Evolutionary conservation across 23 red algal genomes (phyloP), one percentile per base, ranked within the genome.

Genomic region (Agarophyton chilense): DNA sequence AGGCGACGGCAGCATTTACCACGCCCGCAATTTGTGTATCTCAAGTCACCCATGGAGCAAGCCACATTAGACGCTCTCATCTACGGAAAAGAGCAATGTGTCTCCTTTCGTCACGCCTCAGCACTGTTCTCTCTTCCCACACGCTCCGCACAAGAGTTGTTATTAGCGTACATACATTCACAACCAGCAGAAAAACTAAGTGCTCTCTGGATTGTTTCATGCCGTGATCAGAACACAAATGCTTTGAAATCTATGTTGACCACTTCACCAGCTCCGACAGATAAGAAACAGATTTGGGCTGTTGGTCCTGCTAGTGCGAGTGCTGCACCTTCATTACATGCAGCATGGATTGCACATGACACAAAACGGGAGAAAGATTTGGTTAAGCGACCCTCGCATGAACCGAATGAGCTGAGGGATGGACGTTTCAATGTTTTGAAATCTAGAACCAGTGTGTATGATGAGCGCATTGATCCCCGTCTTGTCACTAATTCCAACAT

Each of bases 321-420:
- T 25, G 35, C 77, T 39, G 50, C 77, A 1, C 40, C 68, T 14
- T 74, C 68, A 18, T 14, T 12, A 13, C 68, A 74, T 49, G 77
- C 77, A 12, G 77, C 46, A 6, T 80, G 77, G 77, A 55, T 80
- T 41, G 51, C 50, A 0, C 0, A n/a, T 22, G 77, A 80, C 36
- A 25, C 50, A 2, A 40, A 36, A 14, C 18, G 50, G 4, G 51
- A 61, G 29, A 39, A 31, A 60, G 46, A 80, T 10, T 61, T 58
- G 77, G 54, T 50, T 14, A 80, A 58, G 34, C 12, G 26, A 12
- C 77, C 77, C 18, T 80, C 54, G 22, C 77, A 80, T 60, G 40
- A 80, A 29, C 77, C 54, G 50, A 80, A 80, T 60, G 77, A 43
- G 38, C 29, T 80, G 77, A 43, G 77, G 21, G 77, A 80, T 44